A percentile compares a stretch with the other conserved stretches of the same genome.
These are phyloP conservation scores for Cyclocybe aegerita DNA, from an alignment of 768 basidiomycete genomes.

Conservation along the genomic window DNA sequence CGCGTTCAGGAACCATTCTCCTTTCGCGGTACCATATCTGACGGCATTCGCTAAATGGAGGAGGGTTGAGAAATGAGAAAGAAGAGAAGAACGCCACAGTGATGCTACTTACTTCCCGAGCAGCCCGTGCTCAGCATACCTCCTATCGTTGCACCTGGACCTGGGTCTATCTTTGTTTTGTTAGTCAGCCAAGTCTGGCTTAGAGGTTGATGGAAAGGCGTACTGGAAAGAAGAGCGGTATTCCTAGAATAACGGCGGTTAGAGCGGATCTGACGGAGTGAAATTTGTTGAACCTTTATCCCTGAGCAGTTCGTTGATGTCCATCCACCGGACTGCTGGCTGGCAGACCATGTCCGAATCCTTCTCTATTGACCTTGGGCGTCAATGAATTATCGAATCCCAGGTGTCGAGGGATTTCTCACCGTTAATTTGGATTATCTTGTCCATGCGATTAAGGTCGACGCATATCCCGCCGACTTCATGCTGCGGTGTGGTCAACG, in stretches of 20 bases:
- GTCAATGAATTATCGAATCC: too few species aligned
- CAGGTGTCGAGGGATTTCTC: neutral
- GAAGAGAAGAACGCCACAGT: neutral
- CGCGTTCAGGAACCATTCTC: constrained; percentile 85
- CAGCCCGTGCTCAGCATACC: constrained; percentile 89
- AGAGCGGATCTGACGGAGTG: too few species aligned
- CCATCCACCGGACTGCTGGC: constrained; percentile 69
- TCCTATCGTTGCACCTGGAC: constrained; percentile 78
- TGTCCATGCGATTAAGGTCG: constrained; percentile 78
- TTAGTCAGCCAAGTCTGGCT: neutral
- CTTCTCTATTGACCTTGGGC: constrained; percentile 39
- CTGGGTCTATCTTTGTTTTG: constrained; percentile 63
- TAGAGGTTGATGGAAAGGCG: neutral
- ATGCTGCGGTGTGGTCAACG: constrained; percentile 23
- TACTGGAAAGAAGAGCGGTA: constrained; percentile 84
- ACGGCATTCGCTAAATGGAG: constrained; percentile 64
- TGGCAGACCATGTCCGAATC: constrained; percentile 78
- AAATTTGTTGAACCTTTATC: constrained; percentile 42
- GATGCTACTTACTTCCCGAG: constrained; percentile 59
- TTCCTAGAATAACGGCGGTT: constrained; percentile 14
- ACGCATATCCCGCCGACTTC: constrained; percentile 70
- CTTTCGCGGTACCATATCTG: constrained; percentile 79
- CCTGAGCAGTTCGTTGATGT: constrained; percentile 65
- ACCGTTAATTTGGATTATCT: constrained; percentile 76
- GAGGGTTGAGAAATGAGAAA: neutral